Base-by-base conservation (phyloP, 768 basidiomycete genomes). In the Mycena leptocephala region DNA sequence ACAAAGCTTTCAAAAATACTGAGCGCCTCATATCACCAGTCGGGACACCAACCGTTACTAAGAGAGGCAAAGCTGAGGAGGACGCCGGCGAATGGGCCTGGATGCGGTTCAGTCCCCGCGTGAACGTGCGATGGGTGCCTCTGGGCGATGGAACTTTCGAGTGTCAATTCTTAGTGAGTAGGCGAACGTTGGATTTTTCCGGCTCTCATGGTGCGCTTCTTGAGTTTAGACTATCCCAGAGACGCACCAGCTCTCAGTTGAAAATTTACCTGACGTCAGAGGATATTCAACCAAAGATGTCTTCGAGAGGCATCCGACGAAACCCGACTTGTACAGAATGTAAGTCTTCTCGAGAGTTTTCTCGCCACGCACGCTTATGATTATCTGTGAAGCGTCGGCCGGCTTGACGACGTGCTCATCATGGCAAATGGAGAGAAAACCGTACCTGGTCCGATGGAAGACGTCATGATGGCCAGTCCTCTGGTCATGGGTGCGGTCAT, bases 141-240 rank as follows among this genome's bases (percentile, higher is more conserved):
- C 87, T 86, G 61, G 86, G 79, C 0, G 85, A 88, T 26, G 85
- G 82, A 9, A 83, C 83, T 1, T 87, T 81, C 59, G 88, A 89
- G 67, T 83, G 80, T 26, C 87, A 87, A 56, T 81, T 86, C 22
- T 70, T 88, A 79, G 89, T 89, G 22, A 55, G 72, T 64, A 8
- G n/a, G 35, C 28, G n/a, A 5, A 20, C n/a, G n/a, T n/a, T n/a
- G n/a, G n/a, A n/a, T n/a, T n/a, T n/a, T 72, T 5, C 26, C 28
- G 30, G 16, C 33, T 55, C 33, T 72, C 58, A 28, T 6, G 55
- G 32, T 8, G 32, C 55, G 3, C 33, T 30, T 10, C 18, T 55
- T 63, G 20, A 16, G 30, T 11, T 26, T 24, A 88, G 88, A 83
- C 83, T 11, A 78, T 62, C n/a, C 76, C 56, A n/a, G 74, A 84